Percentiles rank a stretch among this genome's conserved stretches.
Conservation (phyloP, 169 alveolate species). For the Theileria sp. region DNA sequence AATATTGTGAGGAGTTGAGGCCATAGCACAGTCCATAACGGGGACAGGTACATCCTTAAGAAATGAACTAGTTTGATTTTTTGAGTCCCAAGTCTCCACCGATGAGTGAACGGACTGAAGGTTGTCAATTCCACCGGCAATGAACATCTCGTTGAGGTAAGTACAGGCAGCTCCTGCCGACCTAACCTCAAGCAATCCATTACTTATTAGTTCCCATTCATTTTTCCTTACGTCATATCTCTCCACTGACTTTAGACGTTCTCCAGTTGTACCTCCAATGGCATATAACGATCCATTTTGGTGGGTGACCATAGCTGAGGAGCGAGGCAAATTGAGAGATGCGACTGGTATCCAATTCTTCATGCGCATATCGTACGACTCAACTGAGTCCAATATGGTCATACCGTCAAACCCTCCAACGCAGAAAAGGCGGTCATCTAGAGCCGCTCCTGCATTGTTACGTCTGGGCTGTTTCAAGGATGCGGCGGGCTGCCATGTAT, state of each 20-base stretch:
- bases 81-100: conserved; percentile 76
- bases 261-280: conserved; percentile 85
- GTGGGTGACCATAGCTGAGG: conserved; percentile 81
- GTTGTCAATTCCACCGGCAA: conserved; percentile 83
- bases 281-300: conserved; percentile 76
- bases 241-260: conserved; percentile 82
- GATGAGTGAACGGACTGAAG: conserved; percentile 73
- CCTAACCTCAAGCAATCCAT: conserved; percentile 81
- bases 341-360: conserved; percentile 81
- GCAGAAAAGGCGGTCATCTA: conserved; percentile 64
- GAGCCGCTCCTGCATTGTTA: conserved; percentile 75
- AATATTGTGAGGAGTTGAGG: conserved; percentile 65
- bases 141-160: conserved; percentile 70
- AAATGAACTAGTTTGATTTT: conserved; percentile 70
- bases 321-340: conserved; percentile 82
- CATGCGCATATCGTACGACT: conserved; percentile 84
- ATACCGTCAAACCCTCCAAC: conserved; percentile 86
- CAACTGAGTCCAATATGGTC: conserved; percentile 76
- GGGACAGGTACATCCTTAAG: conserved; percentile 73
- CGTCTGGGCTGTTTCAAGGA: conserved; percentile 80
- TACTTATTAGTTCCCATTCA: conserved; percentile 79
- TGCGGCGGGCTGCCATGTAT: conserved; percentile 79
- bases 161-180: conserved; percentile 83
- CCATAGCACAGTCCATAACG: conserved; percentile 73
- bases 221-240: conserved; percentile 83